These are phyloP conservation scores for Xylaria sp. DNA, from an alignment of 2,329 filamentous ascomycete species.

Conservation along the genomic window DNA sequence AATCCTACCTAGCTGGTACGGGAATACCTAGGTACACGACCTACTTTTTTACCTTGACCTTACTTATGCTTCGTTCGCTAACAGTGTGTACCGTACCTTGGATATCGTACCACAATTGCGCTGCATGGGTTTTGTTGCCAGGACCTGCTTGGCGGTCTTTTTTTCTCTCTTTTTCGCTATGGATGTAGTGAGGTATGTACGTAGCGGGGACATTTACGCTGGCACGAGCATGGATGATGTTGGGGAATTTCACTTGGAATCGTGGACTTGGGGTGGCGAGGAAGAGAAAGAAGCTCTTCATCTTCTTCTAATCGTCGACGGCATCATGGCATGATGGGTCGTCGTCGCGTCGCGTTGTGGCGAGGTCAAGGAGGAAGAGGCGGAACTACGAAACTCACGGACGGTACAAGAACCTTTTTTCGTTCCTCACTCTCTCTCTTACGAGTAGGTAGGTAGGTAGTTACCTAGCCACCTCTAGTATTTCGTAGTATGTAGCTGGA, in stretches of 20 bases:
- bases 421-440: too few relatives aligned
- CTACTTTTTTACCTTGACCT: too few relatives aligned
- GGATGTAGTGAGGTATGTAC: not conserved
- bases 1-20: slow-evolving; percentile 21
- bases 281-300: slow-evolving; percentile 8
- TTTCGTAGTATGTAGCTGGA: too few relatives aligned
- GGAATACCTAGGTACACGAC: not conserved
- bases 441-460: too few relatives aligned
- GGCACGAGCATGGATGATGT: slow-evolving; percentile 26
- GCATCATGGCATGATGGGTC: not conserved
- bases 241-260: slow-evolving; percentile 23
- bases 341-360: too few relatives aligned
- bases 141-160: slow-evolving; percentile 30
- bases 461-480: too few relatives aligned
- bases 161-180: slow-evolving; percentile 29
- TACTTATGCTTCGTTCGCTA: slow-evolving; percentile 10
- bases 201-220: slow-evolving; percentile 24
- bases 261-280: slow-evolving; percentile 12
- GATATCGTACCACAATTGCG: slow-evolving; percentile 19
- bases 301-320: not conserved
- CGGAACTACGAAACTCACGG: slow-evolving; percentile 11
- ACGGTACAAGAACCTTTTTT: slow-evolving; percentile 4
- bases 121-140: slow-evolving; percentile 27
- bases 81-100: slow-evolving; percentile 13
- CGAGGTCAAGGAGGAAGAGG: not conserved